Percentiles rank a stretch among this genome's conserved stretches.
phyloP scores from a whole-genome alignment of 2,329 filamentous ascomycete species.

The Tothia fuscella region DNA sequence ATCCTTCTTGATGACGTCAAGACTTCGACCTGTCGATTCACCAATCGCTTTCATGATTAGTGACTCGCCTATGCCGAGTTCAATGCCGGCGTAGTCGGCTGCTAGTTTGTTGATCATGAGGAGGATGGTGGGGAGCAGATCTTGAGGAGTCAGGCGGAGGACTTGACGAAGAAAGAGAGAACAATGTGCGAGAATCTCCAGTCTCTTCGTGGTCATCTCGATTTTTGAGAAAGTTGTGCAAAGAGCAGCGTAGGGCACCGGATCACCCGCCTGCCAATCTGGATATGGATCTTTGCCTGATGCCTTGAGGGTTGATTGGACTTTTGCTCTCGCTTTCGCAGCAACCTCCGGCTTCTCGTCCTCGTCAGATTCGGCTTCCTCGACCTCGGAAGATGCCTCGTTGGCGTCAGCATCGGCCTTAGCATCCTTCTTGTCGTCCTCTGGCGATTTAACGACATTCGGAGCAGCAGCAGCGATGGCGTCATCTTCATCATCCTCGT shows the following conservation, averaged over 20 bases:
- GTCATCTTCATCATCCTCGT: constrained; percentile 14
- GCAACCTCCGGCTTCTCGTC: constrained; percentile 58
- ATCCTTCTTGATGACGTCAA: constrained; percentile 84
- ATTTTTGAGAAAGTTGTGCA: constrained; percentile 91
- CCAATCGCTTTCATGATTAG: constrained; percentile 98
- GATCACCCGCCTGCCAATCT: constrained; percentile 81
- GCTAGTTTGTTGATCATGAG: constrained; percentile 98
- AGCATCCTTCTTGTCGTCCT: not conserved
- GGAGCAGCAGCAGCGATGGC: constrained; percentile 1
- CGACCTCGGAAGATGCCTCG: constrained; percentile 7
- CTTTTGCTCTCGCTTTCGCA: constrained; percentile 65
- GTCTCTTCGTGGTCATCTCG: constrained; percentile 84
- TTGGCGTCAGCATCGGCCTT: constrained; percentile 1
- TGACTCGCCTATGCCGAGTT: constrained; percentile 96
- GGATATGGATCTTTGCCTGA: constrained; percentile 73
- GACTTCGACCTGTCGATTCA: constrained; percentile 78
- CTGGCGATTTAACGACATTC: not conserved
- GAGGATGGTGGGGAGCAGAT: constrained; percentile 76
- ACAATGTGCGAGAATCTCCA: constrained; percentile 81
- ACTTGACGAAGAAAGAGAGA: constrained; percentile 87
- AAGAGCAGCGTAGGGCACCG: constrained; percentile 87
- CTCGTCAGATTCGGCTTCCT: constrained; percentile 28
- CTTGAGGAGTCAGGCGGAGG: constrained; percentile 75
- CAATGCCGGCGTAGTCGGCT: constrained; percentile 90
- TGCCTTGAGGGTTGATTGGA: constrained; percentile 62